These are phyloP conservation scores for Citrullus mucosospermus DNA, from an alignment of 306 rosid genomes.

Conservation along the genomic window DNA sequence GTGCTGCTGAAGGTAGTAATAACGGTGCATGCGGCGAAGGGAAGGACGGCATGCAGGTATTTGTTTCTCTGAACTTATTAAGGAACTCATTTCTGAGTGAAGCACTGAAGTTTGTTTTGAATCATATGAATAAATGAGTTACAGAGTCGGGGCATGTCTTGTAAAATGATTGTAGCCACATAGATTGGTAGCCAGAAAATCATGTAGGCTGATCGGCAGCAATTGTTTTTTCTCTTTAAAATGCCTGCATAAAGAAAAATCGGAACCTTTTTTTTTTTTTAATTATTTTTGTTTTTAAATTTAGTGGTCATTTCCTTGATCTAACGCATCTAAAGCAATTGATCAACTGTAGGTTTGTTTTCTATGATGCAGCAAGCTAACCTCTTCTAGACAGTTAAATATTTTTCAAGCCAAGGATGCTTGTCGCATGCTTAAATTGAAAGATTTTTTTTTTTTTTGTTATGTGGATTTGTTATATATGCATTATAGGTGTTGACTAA, in stretches of 20 bases:
- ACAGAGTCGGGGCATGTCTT: neutral
- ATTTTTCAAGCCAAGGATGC: neutral
- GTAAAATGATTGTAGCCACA: neutral
- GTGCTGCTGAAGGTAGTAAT: slow-evolving; percentile 13
- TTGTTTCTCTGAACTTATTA: neutral
- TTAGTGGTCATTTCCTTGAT: neutral
- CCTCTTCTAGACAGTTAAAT: neutral
- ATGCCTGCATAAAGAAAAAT: neutral
- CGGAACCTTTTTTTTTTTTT: too few species aligned
- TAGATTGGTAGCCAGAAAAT: neutral
- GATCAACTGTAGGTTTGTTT: neutral
- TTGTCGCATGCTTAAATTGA: neutral
- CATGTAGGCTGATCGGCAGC: neutral
- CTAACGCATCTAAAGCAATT: neutral
- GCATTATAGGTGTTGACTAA: neutral
- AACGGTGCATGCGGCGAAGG: slow-evolving; percentile 10
- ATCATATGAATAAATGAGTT: slow-evolving; percentile 1
- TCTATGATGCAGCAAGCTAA: slow-evolving; percentile 1
- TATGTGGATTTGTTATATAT: neutral
- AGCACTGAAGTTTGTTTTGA: neutral
- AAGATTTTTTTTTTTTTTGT: neutral
- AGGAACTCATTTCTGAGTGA: neutral
- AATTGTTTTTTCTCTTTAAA: too few species aligned
- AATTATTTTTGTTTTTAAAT: neutral
- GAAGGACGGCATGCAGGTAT: slow-evolving; percentile 24